Evolutionary conservation across 2,329 filamentous ascomycete species (phyloP).

Genomic region (Lanzia echinophila): DNA sequence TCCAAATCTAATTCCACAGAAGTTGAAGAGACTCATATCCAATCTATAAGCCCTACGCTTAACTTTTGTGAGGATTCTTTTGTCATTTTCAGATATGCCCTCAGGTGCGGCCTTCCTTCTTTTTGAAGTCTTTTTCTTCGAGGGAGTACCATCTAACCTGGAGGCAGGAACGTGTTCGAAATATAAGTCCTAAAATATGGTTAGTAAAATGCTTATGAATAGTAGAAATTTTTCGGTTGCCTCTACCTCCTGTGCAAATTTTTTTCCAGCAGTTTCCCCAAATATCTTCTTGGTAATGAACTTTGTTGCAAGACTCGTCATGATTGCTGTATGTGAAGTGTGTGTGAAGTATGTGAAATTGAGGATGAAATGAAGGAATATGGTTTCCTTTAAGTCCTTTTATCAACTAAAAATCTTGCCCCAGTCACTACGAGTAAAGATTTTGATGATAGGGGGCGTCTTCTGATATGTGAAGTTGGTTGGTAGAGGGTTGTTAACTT

Average conservation of each 20-base stretch:
- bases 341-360: background rate
- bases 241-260: constrained; percentile 49
- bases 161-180: constrained; percentile 77
- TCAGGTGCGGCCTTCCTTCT: constrained; percentile 77
- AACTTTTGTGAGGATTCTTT: constrained; percentile 73
- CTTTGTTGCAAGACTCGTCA: constrained; percentile 49
- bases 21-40: constrained; percentile 77
- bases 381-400: background rate
- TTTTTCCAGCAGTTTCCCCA: constrained; percentile 49
- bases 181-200: constrained; percentile 67
- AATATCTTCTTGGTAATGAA: constrained; percentile 50
- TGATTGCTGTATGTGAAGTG: constrained; percentile 30
- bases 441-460: background rate
- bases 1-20: constrained; percentile 77
- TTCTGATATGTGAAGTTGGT: too few species aligned
- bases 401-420: too few species aligned
- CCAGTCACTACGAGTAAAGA: background rate
- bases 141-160: constrained; percentile 56
- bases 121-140: constrained; percentile 66
- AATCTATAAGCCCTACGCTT: constrained; percentile 80
- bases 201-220: background rate
- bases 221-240: constrained; percentile 8
- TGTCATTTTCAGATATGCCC: constrained; percentile 78
- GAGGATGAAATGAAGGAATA: background rate
- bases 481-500: background rate